Evolutionary conservation across 305 asterid genomes (phyloP).

Genomic region (Ilex paraguariensis): DNA sequence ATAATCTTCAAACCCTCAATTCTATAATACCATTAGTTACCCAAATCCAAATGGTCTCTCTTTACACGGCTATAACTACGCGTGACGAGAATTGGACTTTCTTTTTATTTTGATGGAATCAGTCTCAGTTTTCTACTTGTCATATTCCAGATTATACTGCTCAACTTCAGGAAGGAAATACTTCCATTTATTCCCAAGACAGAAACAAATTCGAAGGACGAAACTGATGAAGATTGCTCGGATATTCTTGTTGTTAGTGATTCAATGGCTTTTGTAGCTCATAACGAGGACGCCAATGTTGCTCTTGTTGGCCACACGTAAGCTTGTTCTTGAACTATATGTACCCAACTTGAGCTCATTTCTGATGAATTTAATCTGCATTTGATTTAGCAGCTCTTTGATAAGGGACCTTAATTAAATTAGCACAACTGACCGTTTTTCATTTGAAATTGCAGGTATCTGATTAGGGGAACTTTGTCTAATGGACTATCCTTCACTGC

Average conservation of each 20-base stretch:
- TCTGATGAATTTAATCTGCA: background rate
- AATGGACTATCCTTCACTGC: constrained; percentile 62
- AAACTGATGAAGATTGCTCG: constrained; percentile 48
- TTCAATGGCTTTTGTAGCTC: constrained; percentile 78
- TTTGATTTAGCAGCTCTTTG: too few relatives aligned
- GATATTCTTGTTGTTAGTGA: constrained; percentile 64
- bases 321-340: background rate
- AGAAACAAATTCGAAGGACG: constrained; percentile 18
- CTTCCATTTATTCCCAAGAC: constrained; percentile 48
- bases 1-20: background rate
- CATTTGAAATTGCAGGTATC: constrained; percentile 39
- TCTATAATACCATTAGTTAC: too few relatives aligned
- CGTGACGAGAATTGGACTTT: background rate
- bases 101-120: background rate
- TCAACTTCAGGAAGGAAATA: constrained; percentile 85
- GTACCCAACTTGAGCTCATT: background rate
- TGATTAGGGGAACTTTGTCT: constrained; percentile 47
- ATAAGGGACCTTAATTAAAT: too few relatives aligned
- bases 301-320: constrained; percentile 80
- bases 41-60: too few relatives aligned
- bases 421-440: background rate
- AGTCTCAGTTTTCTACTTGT: background rate
- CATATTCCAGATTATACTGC: constrained; percentile 57
- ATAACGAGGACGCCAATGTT: constrained; percentile 91
- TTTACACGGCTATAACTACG: too few relatives aligned